phyloP scores from a whole-genome alignment of 805 yeast genomes.

The Zygosaccharomyces bisporus region DNA sequence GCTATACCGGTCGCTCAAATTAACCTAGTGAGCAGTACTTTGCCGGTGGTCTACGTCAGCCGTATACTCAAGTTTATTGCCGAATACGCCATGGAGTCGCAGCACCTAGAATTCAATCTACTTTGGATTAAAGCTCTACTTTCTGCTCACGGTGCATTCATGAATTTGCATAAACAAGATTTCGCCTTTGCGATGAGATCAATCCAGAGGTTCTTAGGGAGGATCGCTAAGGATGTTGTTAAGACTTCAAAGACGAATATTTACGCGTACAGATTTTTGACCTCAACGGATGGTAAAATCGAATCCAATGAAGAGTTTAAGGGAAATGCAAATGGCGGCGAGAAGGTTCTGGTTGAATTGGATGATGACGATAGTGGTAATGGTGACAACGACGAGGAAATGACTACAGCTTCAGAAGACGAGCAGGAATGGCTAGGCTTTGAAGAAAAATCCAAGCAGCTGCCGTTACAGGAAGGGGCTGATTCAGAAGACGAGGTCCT shows the following conservation, averaged over 20 bases:
- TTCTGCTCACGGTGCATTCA: conserved; percentile 71
- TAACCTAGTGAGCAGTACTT: conserved; percentile 55
- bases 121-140: conserved; percentile 74
- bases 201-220: conserved; percentile 68
- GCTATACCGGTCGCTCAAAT: conserved; percentile 68
- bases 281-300: conserved; percentile 31
- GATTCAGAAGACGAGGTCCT: conserved; percentile 26
- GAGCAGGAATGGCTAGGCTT: conserved; percentile 39
- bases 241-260: conserved; percentile 50
- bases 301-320: conserved; percentile 28
- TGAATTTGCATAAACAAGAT: conserved; percentile 56
- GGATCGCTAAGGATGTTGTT: conserved; percentile 72
- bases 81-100: conserved; percentile 60
- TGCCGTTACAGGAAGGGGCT: conserved; percentile 25
- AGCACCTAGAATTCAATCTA: conserved; percentile 79
- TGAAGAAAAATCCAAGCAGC: conserved; percentile 27
- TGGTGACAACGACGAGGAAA: conserved; percentile 27
- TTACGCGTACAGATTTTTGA: conserved; percentile 52
- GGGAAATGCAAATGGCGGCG: conserved; percentile 30
- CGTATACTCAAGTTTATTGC: conserved; percentile 69
- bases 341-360: conserved; percentile 34
- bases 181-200: conserved; percentile 64
- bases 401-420: conserved; percentile 31
- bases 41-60: conserved; percentile 75
- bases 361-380: conserved; percentile 29